Evolutionary conservation across 805 yeast genomes (phyloP).

Genomic region (Wickerhamia fluorescens): DNA sequence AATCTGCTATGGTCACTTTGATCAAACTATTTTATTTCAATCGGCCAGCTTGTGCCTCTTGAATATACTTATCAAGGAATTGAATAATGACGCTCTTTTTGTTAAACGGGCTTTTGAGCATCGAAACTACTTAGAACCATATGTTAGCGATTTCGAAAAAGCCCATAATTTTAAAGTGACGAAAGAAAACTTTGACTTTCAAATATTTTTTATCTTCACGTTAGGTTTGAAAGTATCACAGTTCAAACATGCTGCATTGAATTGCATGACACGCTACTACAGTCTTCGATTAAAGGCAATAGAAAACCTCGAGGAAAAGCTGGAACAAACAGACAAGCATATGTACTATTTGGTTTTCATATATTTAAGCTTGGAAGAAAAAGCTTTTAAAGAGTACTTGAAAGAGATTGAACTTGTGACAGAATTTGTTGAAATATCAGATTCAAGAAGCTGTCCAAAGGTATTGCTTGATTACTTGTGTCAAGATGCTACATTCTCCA

Average conservation of each 20-base stretch:
- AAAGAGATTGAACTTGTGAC: conserved; percentile 9
- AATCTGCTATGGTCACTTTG: conserved; percentile 23
- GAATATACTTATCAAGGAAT: conserved; percentile 18
- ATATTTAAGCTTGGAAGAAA: conserved; percentile 21
- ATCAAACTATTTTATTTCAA: conserved; percentile 24
- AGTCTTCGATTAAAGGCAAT: conserved; percentile 27
- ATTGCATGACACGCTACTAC: conserved; percentile 38
- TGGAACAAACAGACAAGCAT: not conserved
- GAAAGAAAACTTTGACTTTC: conserved; percentile 43
- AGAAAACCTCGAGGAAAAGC: not conserved
- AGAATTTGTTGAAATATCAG: conserved; percentile 6
- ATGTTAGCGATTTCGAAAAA: conserved; percentile 38
- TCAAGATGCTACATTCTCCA: conserved; percentile 12
- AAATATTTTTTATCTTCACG: conserved; percentile 40
- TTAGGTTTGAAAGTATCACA: conserved; percentile 58
- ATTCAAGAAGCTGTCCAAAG: conserved; percentile 18
- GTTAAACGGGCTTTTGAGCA: conserved; percentile 23
- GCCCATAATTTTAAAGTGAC: conserved; percentile 32
- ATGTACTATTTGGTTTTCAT: conserved; percentile 22
- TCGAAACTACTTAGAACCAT: conserved; percentile 33
- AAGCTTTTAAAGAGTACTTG: conserved; percentile 17
- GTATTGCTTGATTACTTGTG: conserved; percentile 20
- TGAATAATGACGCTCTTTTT: conserved; percentile 16
- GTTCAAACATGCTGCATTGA: conserved; percentile 43
- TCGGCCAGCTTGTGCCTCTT: conserved; percentile 25